Conservation (phyloP, 257 asterid species). For the Euphrasia confusa region DNA sequence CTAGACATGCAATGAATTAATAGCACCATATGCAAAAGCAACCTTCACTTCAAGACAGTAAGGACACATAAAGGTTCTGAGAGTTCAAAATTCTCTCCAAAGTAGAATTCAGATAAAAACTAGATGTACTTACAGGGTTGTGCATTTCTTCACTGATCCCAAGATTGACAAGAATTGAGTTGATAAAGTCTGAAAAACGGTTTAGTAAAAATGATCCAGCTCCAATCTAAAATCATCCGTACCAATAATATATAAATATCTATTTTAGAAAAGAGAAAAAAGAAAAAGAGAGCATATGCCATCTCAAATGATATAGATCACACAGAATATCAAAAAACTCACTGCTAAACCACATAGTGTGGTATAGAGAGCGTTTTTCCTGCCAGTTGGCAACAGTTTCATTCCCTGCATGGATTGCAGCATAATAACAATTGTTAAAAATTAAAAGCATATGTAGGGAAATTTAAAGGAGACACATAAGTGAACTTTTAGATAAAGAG, state of each 20-base stretch:
- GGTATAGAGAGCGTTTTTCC: constrained; percentile 75
- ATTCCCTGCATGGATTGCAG: constrained; percentile 57
- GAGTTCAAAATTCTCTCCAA: background rate
- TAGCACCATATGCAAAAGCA: background rate
- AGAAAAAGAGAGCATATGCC: constrained; percentile 1
- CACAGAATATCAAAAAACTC: constrained; percentile 26
- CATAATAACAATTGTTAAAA: background rate
- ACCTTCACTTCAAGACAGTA: background rate
- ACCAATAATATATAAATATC: constrained; percentile 22
- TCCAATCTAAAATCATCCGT: constrained; percentile 58
- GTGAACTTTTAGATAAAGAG: background rate
- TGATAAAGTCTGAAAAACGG: constrained; percentile 53
- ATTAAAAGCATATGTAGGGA: background rate
- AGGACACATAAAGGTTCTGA: background rate
- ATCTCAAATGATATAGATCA: constrained; percentile 15
- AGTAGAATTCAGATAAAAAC: constrained; percentile 1
- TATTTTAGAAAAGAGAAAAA: background rate
- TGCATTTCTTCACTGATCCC: constrained; percentile 89
- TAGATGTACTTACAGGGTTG: constrained; percentile 63
- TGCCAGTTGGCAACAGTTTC: constrained; percentile 84
- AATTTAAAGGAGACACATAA: background rate
- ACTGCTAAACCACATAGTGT: constrained; percentile 79
- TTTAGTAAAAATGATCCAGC: constrained; percentile 80
- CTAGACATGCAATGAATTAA: background rate
- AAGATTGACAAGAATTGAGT: constrained; percentile 62